A percentile compares a stretch with the other conserved stretches of the same genome.
Evolutionary conservation across 208 protist species (phyloP).

Genomic region (Leishmania aethiopica): DNA sequence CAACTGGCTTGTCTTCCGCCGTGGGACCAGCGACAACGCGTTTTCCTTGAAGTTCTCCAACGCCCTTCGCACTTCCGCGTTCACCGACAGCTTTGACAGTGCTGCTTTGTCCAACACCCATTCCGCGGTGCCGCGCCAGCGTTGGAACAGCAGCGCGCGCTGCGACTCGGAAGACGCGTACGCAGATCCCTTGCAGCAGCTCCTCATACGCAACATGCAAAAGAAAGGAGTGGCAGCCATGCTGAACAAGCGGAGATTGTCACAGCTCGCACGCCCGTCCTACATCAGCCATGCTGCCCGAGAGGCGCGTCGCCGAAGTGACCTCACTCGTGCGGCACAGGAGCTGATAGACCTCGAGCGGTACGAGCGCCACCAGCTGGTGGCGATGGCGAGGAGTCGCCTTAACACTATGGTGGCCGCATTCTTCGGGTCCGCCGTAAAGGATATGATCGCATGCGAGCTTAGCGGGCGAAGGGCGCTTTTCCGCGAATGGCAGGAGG

Average conservation of each 20-base stretch:
- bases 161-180: background rate
- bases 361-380: constrained; percentile 4
- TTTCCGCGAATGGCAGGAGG: constrained; percentile 24
- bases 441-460: background rate
- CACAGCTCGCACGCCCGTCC: background rate
- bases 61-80: constrained; percentile 16
- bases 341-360: background rate
- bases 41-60: constrained; percentile 39
- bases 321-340: background rate
- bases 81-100: constrained; percentile 8
- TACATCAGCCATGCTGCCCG: background rate
- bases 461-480: constrained; percentile 7
- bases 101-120: background rate
- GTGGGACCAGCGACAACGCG: constrained; percentile 47
- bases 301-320: background rate
- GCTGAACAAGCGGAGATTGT: background rate
- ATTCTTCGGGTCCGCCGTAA: background rate
- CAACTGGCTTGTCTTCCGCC: constrained; percentile 52
- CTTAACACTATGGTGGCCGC: background rate
- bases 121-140: background rate
- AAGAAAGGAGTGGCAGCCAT: background rate
- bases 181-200: constrained; percentile 19
- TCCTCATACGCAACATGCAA: constrained; percentile 23
- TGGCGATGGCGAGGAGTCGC: background rate
- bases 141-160: constrained; percentile 19